phyloP scores from a whole-genome alignment of 441 rosid genomes.

The Hura crepitans region DNA sequence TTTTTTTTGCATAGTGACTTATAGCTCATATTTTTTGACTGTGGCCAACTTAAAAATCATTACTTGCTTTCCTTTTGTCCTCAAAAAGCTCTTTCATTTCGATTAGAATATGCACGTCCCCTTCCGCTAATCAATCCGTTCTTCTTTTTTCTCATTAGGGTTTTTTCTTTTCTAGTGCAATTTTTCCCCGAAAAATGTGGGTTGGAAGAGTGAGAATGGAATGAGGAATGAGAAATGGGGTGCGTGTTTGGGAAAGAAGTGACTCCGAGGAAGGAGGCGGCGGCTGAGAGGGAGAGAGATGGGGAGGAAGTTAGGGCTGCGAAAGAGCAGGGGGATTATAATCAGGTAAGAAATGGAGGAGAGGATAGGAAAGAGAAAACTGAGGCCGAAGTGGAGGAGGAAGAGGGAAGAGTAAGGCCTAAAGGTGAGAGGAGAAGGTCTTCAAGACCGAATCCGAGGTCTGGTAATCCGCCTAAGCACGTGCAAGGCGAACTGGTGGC shows the following conservation, averaged over 20 bases:
- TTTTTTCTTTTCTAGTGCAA: slow-evolving; percentile 16
- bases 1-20: background rate
- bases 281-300: slow-evolving; percentile 29
- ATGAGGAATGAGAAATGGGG: slow-evolving; percentile 67
- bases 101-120: slow-evolving; percentile 12
- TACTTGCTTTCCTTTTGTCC: slow-evolving; percentile 35
- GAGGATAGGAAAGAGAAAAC: slow-evolving; percentile 31
- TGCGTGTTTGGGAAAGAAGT: slow-evolving; percentile 82
- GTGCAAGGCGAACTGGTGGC: slow-evolving; percentile 82
- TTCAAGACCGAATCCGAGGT: slow-evolving; percentile 55
- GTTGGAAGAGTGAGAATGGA: slow-evolving; percentile 20
- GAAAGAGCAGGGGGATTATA: slow-evolving; percentile 27
- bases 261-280: slow-evolving; percentile 41
- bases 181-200: slow-evolving; percentile 22
- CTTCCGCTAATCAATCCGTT: slow-evolving; percentile 18
- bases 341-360: slow-evolving; percentile 33
- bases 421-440: slow-evolving; percentile 54
- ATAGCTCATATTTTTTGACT: slow-evolving; percentile 22
- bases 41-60: slow-evolving; percentile 45
- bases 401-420: slow-evolving; percentile 35
- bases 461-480: slow-evolving; percentile 64
- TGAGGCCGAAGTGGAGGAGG: slow-evolving; percentile 28
- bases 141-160: slow-evolving; percentile 7
- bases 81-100: slow-evolving; percentile 27
- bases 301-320: slow-evolving; percentile 30